These are phyloP conservation scores for Toxoplasma gondii DNA, from an alignment of 169 alveolate genomes.

Conservation along the genomic window DNA sequence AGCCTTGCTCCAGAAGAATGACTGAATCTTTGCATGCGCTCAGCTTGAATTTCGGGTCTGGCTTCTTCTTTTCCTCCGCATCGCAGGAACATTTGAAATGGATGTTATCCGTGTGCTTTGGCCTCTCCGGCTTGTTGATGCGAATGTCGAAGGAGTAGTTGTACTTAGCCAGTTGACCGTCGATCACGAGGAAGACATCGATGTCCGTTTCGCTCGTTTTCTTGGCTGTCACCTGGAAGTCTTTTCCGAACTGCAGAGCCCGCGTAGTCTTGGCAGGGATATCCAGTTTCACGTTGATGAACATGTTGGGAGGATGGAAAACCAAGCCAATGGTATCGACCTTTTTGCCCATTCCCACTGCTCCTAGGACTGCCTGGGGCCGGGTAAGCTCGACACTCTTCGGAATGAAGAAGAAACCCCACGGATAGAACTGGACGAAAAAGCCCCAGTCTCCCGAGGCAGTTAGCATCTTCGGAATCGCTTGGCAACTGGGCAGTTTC, in stretches of 20 bases:
- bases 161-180: constrained; percentile 74
- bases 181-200: constrained; percentile 73
- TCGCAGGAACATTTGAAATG: constrained; percentile 62
- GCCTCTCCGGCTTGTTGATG: constrained; percentile 71
- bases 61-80: constrained; percentile 43
- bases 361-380: constrained; percentile 74
- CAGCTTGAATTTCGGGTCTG: constrained; percentile 3
- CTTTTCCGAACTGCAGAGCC: constrained; percentile 71
- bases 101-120: constrained; percentile 65
- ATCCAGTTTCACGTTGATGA: constrained; percentile 72
- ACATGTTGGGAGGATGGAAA: constrained; percentile 75
- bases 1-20: constrained; percentile 53
- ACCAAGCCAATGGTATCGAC: constrained; percentile 73
- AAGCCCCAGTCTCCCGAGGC: constrained; percentile 80
- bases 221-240: constrained; percentile 74
- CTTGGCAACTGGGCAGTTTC: constrained; percentile 65
- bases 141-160: constrained; percentile 77
- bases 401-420: constrained; percentile 78
- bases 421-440: constrained; percentile 74
- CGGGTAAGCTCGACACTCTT: constrained; percentile 74
- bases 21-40: constrained; percentile 3
- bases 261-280: constrained; percentile 74
- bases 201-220: constrained; percentile 78
- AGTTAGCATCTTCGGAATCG: constrained; percentile 68
- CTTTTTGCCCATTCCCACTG: constrained; percentile 71